Base-by-base conservation (phyloP, 2,329 filamentous ascomycete genomes). In the Aspergillus caelatus region DNA sequence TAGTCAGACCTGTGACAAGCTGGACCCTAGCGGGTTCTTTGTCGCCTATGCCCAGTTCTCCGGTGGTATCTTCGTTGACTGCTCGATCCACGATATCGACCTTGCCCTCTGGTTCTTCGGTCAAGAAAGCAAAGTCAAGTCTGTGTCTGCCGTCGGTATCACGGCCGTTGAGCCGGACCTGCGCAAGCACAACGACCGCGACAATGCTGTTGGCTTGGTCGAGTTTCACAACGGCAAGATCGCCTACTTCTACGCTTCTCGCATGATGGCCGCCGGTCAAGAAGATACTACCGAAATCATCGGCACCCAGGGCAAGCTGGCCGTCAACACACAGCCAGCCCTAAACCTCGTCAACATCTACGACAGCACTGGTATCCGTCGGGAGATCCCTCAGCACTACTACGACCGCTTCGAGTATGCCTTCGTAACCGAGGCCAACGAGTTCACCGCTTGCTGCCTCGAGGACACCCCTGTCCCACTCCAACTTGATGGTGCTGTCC, bases 51-150 rank as follows among this genome's bases (percentile, higher is more conserved):
- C 89, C 14, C 80, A 87, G 68, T 88, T 85, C 77, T 85, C 81
- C 1, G 89, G 89, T 39, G 88, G 88, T 26, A 89, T 91, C 72
- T 91, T 91, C 69, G 89, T 91, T 62, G 89, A 91, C 79, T 89
- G 86, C 78, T 87, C 85, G 58, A 87, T 91, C 71, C 89, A 91
- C 79, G 89, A 91, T 69, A 91, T 91, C 68, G 87, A 89, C 65
- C 82, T 90, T 2, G 81, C 86, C 0, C 78, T 89, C 2, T 89
- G 87, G 86, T 89, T 86, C 79, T 88, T 89, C 70, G 85, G 85
- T 11, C 76, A 84, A 54, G 81, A 85, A 54, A 80, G 78, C 46
- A 74, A 80, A 16, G 81, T 88, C 66, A 89, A 88, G 75, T 83
- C 79, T 55, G 84, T 87, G 10, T 80, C 81, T 0, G 85, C 86